Evolutionary conservation across 768 basidiomycete species (phyloP), one percentile per base, ranked within the genome.

Genomic region (Trichaptum fuscoviolaceum): DNA sequence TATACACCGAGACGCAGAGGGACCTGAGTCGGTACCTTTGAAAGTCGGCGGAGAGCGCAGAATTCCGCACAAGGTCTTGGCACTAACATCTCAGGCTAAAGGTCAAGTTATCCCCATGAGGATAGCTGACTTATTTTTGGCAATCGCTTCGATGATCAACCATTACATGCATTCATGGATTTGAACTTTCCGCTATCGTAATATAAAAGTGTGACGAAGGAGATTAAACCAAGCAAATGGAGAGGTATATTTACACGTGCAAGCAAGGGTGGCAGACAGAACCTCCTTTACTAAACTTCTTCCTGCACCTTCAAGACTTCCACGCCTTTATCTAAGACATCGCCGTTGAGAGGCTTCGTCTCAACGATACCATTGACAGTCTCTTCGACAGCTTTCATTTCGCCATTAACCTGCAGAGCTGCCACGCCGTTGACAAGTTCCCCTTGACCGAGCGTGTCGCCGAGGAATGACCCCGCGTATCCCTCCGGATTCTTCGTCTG

Each of bases 401-500:
- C 42, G 20, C 42, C 42, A 20, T 52, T 52, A 12, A 52, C 42
- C 20, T 52, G 12, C 42, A 52, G 15, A 52, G 42, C 20, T 20
- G 42, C 2, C 42, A 15, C 42, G 3, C 42, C 42, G 42, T 52
- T 52, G 20, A 52, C 10, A 52, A 52, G 42, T 52, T 20, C 42
- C 42, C 15, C 20, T 15, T 52, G 6, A 15, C 3, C 15, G 10
- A 12, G 20, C 20, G 5, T 52, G 10, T 52, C 42, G 20, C 10
- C 42, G 10, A 52, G 42, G 20, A 52, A 52, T 2, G 42, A 65
- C 63, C 77, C 77, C 26, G 73, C 82, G 69, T 92, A 97, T 2
- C 95, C 95, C 34, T 85, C 74, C 7, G 92, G 93, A 72, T 97
- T 93, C 76, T 87, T 92, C n/a, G 87, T 87, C 81, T 99, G 96